phyloP scores from a whole-genome alignment of 2,329 filamentous ascomycete genomes.

The Phoma sp. region DNA sequence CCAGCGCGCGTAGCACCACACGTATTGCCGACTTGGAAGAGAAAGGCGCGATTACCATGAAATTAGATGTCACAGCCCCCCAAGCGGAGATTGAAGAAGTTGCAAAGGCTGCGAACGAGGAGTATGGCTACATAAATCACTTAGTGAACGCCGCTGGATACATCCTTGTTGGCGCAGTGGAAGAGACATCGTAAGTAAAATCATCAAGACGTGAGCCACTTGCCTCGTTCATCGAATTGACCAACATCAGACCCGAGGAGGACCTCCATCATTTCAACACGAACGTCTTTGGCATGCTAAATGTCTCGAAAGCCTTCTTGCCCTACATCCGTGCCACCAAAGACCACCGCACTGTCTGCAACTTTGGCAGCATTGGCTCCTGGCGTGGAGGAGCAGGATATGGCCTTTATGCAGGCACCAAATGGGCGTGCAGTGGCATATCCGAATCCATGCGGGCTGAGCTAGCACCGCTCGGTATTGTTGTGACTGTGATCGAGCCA shows the following conservation, averaged over 20 bases:
- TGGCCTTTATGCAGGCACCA: slow-evolving; percentile 56
- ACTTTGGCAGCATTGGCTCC: slow-evolving; percentile 56
- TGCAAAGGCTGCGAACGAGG: slow-evolving; percentile 46
- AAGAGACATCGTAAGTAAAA: slow-evolving; percentile 50
- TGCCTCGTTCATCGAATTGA: slow-evolving; percentile 16
- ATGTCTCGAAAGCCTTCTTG: slow-evolving; percentile 56
- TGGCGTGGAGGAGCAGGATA: slow-evolving; percentile 49
- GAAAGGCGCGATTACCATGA: slow-evolving; percentile 44
- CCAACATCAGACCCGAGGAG: slow-evolving; percentile 46
- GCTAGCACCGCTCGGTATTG: slow-evolving; percentile 53
- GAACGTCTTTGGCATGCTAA: slow-evolving; percentile 61
- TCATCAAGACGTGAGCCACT: not conserved
- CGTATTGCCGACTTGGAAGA: slow-evolving; percentile 45
- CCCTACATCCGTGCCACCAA: slow-evolving; percentile 54
- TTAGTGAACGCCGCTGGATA: slow-evolving; percentile 58
- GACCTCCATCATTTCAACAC: slow-evolving; percentile 55
- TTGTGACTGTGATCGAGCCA: slow-evolving; percentile 55
- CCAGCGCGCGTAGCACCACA: slow-evolving; percentile 51
- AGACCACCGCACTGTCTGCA: slow-evolving; percentile 53
- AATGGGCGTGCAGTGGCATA: slow-evolving; percentile 53
- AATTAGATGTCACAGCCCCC: slow-evolving; percentile 51
- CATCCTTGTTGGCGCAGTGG: slow-evolving; percentile 52
- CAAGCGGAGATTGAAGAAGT: slow-evolving; percentile 44
- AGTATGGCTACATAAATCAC: slow-evolving; percentile 53
- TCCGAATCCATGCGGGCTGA: slow-evolving; percentile 54